Percentiles rank a stretch among this genome's conserved stretches.
Conservation (phyloP, 1,284 basidiomycete genomes). For the Tetrapyrgos nigripes region DNA sequence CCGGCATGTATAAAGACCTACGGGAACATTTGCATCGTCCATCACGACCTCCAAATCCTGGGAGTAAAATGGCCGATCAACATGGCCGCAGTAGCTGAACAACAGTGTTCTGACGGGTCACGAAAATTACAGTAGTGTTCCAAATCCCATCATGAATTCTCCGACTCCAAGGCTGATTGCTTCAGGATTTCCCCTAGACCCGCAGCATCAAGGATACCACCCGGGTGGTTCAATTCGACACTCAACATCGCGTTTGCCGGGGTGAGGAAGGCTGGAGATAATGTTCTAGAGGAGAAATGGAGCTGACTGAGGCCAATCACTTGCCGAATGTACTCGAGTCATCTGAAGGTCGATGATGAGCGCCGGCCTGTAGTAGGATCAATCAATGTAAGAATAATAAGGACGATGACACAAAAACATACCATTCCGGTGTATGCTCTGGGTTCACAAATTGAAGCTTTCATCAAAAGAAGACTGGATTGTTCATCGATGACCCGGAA, state of each 20-base stretch:
- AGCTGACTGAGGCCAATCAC: conserved; percentile 23
- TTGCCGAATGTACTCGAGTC: conserved; percentile 72
- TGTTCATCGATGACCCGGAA: conserved; percentile 80
- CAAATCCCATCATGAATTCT: conserved; percentile 68
- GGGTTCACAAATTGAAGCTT: conserved; percentile 74
- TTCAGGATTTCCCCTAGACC: conserved; percentile 57
- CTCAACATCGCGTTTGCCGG: conserved; percentile 84
- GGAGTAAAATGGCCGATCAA: too few species aligned
- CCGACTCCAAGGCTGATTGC: conserved; percentile 63
- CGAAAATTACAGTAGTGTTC: conserved; percentile 67
- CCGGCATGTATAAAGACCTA: conserved; percentile 44
- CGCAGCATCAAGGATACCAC: conserved; percentile 60
- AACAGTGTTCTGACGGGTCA: too few species aligned
- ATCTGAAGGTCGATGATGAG: conserved; percentile 79
- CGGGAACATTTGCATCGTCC: conserved; percentile 87
- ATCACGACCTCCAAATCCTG: conserved; percentile 76
- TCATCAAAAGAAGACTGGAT: conserved; percentile 74
- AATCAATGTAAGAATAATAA: too few species aligned
- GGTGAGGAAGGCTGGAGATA: conserved; percentile 65
- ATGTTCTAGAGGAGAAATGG: neutral
- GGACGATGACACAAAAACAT: too few species aligned
- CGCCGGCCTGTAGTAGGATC: too few species aligned
- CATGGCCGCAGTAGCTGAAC: too few species aligned
- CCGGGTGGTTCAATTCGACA: conserved; percentile 71
- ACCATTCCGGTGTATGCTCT: conserved; percentile 62